Percentiles rank a stretch among this genome's conserved stretches.
Evolutionary conservation across 2,329 filamentous ascomycete species (phyloP).

Genomic region (Nannizziopsis barbatae): DNA sequence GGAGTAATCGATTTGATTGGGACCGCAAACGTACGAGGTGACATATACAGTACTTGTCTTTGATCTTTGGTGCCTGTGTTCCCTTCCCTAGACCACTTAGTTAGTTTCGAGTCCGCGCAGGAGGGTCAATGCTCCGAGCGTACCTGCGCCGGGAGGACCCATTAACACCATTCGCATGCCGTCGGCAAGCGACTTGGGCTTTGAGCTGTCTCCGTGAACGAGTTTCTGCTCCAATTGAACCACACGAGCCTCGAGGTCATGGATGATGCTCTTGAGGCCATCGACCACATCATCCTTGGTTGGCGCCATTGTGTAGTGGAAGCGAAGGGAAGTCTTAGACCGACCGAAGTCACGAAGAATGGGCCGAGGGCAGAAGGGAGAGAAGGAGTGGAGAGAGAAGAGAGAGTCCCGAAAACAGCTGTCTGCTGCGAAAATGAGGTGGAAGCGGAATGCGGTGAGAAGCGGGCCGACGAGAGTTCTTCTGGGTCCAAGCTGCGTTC

Average conservation of each 20-base stretch:
- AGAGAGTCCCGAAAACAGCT: not conserved
- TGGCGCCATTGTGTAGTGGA: conserved; percentile 60
- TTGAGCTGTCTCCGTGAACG: conserved; percentile 39
- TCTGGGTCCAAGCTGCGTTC: conserved; percentile 8
- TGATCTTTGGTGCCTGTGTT: conserved; percentile 94
- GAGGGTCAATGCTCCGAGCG: conserved; percentile 24
- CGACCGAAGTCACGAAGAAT: not conserved
- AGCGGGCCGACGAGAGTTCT: conserved; percentile 4
- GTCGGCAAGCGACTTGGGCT: conserved; percentile 43
- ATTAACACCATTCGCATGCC: conserved; percentile 94
- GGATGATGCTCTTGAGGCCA: conserved; percentile 72
- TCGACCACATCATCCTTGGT: conserved; percentile 70
- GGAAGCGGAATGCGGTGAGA: conserved; percentile 14
- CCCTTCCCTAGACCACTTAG: conserved; percentile 63
- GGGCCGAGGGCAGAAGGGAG: not conserved
- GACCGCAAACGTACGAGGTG: conserved; percentile 60
- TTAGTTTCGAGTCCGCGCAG: not conserved
- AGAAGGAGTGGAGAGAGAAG: conserved; percentile 10
- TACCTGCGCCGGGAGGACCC: conserved; percentile 93
- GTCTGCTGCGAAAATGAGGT: conserved; percentile 12
- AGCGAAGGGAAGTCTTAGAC: conserved; percentile 18
- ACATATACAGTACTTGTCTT: conserved; percentile 95
- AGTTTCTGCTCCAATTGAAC: conserved; percentile 71
- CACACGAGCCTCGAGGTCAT: conserved; percentile 74
- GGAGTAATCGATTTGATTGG: not conserved